Conservation (phyloP, 1,284 basidiomycete species). For the Heliocybe sulcata region DNA sequence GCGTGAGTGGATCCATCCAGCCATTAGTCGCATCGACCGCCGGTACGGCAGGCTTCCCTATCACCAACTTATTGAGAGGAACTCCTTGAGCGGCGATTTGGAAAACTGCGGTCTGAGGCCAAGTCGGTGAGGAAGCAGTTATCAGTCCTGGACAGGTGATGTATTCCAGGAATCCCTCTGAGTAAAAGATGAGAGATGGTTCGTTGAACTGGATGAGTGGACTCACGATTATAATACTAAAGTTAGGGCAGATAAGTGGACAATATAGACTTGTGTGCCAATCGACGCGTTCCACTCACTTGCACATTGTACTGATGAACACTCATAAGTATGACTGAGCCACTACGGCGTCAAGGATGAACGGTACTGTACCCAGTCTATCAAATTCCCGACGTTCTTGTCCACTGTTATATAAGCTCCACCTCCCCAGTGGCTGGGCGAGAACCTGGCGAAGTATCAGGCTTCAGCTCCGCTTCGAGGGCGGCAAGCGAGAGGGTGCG, state of each 20-base stretch:
- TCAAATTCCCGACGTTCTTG: background rate
- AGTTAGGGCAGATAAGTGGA: background rate
- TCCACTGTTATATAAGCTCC: conserved; percentile 3
- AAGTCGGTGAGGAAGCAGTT: conserved; percentile 10
- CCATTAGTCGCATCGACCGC: conserved; percentile 14
- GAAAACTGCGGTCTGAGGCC: conserved; percentile 16
- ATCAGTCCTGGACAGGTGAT: conserved; percentile 13
- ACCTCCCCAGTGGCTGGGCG: background rate
- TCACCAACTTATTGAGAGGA: conserved; percentile 16
- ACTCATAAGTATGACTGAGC: background rate
- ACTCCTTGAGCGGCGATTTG: conserved; percentile 16
- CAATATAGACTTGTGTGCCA: background rate
- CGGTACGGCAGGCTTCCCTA: conserved; percentile 16
- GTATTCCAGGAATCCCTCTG: conserved; percentile 14
- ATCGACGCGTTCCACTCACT: conserved; percentile 1
- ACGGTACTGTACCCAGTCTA: conserved; percentile 3
- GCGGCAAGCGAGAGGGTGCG: background rate
- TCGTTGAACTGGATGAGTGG: too few species aligned
- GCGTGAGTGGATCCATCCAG: conserved; percentile 12
- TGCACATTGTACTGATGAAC: conserved; percentile 3
- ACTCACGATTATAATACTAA: conserved; percentile 5
- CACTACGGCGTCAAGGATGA: background rate
- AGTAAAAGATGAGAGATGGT: background rate
- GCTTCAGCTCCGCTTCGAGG: background rate
- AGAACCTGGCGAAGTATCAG: conserved; percentile 4